phyloP scores from a whole-genome alignment of 192 early-diverging fungal genomes.

The Backusella liffmaniae region DNA sequence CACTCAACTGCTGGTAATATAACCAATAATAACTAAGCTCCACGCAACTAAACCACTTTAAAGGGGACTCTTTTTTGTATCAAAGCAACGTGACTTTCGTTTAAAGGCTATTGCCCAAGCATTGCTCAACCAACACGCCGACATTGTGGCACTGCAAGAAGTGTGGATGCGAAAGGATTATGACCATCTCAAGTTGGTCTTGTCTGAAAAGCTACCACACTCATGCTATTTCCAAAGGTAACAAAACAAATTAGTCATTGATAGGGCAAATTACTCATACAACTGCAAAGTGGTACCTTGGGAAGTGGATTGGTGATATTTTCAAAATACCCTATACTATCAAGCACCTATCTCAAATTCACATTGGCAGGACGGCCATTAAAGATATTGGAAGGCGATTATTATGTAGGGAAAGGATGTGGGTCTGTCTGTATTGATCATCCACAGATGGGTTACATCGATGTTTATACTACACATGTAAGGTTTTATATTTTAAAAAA shows the following conservation, averaged over 20 bases:
- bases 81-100: conserved; percentile 43
- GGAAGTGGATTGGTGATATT: conserved; percentile 46
- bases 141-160: conserved; percentile 47
- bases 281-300: conserved; percentile 28
- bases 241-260: neutral
- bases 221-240: conserved; percentile 40
- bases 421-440: conserved; percentile 47
- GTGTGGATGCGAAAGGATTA: conserved; percentile 43
- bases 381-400: conserved; percentile 54
- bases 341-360: conserved; percentile 40
- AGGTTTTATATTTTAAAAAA: neutral
- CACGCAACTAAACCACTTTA: neutral
- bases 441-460: conserved; percentile 48
- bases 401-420: conserved; percentile 55
- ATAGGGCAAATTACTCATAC: too few species aligned
- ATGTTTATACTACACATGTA: conserved; percentile 62
- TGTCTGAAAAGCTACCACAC: conserved; percentile 25
- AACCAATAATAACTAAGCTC: neutral
- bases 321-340: conserved; percentile 46
- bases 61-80: conserved; percentile 45
- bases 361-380: conserved; percentile 50
- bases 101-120: conserved; percentile 47
- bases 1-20: conserved; percentile 53
- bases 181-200: conserved; percentile 25
- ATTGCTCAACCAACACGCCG: conserved; percentile 20